phyloP scores from a whole-genome alignment of 768 basidiomycete genomes.

The Dacryopinax primogenitus region DNA sequence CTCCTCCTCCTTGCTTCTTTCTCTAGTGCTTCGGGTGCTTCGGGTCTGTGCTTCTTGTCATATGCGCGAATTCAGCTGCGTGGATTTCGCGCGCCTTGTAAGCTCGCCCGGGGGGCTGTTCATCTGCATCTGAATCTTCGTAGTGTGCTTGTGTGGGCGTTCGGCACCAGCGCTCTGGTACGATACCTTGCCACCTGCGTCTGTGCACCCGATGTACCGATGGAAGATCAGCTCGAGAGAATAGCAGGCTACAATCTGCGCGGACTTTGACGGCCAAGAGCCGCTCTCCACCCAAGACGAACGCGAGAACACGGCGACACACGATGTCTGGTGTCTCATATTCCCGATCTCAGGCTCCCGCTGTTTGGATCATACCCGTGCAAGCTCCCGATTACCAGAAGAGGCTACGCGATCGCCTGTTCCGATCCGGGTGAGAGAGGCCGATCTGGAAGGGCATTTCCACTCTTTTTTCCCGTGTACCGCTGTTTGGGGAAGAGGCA shows the following conservation, averaged over 20 bases:
- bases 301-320: neutral
- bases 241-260: neutral
- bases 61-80: neutral
- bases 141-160: neutral
- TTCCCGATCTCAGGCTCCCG: neutral
- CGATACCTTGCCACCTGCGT: neutral
- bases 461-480: neutral
- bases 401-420: too few relatives aligned
- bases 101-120: neutral
- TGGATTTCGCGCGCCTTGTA: neutral
- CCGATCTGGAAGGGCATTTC: neutral
- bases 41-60: neutral
- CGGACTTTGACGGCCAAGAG: neutral
- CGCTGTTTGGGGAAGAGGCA: neutral
- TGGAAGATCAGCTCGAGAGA: neutral
- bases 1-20: neutral
- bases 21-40: neutral
- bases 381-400: too few relatives aligned
- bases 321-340: neutral
- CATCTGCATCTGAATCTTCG: neutral
- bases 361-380: too few relatives aligned
- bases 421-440: too few relatives aligned
- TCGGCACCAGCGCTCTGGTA: neutral
- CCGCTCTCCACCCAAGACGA: too few relatives aligned
- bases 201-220: too few relatives aligned